phyloP scores from a whole-genome alignment of 192 early-diverging fungal genomes.

The Coemansia aciculifera region DNA sequence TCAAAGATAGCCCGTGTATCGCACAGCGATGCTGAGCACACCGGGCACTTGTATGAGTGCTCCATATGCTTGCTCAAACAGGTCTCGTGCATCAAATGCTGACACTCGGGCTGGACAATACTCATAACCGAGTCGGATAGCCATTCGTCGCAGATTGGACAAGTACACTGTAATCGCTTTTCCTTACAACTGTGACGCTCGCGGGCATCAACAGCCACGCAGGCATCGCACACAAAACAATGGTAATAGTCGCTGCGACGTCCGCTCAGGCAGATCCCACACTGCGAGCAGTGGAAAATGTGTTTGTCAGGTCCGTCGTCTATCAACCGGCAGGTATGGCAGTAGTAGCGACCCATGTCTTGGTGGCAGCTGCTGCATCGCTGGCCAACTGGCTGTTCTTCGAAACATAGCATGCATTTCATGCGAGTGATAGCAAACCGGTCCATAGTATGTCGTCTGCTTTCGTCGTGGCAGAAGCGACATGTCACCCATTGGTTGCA shows the following conservation, averaged over 20 bases:
- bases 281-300: conserved; percentile 93
- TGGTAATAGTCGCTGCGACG: conserved; percentile 84
- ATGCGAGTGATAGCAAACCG: conserved; percentile 72
- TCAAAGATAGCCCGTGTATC: conserved; percentile 80
- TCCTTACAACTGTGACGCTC: conserved; percentile 89
- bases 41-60: conserved; percentile 93
- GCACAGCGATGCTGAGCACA: conserved; percentile 88
- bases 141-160: conserved; percentile 95
- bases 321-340: conserved; percentile 87
- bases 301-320: conserved; percentile 79
- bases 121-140: conserved; percentile 84
- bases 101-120: conserved; percentile 68
- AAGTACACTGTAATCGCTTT: conserved; percentile 85
- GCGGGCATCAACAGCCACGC: conserved; percentile 75
- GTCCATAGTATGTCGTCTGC: conserved; percentile 64
- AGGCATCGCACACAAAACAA: conserved; percentile 88
- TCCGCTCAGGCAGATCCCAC: conserved; percentile 91
- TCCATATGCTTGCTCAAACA: conserved; percentile 84
- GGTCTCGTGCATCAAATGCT: conserved; percentile 87
- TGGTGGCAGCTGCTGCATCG: conserved; percentile 66
- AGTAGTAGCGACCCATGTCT: conserved; percentile 79
- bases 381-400: conserved; percentile 77
- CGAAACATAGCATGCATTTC: conserved; percentile 91
- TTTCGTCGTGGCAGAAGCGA: conserved; percentile 78
- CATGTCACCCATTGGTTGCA: conserved; percentile 74